Conservation (phyloP, 192 early-diverging fungal species). For the Rhizoclosmatium globosum region DNA sequence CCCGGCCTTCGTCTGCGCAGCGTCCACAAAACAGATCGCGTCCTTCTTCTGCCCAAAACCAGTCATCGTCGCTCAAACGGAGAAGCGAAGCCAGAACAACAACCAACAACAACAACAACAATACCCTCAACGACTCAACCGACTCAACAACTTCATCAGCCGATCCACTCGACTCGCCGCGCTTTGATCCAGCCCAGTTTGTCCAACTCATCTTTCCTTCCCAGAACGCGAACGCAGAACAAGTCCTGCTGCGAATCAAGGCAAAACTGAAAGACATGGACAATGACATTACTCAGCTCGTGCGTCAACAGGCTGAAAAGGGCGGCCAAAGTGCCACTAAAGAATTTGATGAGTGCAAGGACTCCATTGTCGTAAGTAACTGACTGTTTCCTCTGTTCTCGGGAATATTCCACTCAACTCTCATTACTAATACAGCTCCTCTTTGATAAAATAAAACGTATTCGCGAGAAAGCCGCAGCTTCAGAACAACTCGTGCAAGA, state of each 20-base stretch:
- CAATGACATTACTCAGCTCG: slow-evolving; percentile 72
- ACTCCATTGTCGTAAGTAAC: slow-evolving; percentile 72
- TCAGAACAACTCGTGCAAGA: slow-evolving; percentile 91
- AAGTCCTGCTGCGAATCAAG: slow-evolving; percentile 67
- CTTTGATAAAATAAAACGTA: slow-evolving; percentile 81
- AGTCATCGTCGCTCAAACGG: no score
- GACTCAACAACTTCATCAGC: no score
- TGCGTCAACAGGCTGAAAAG: slow-evolving; percentile 73
- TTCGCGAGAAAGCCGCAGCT: slow-evolving; percentile 83
- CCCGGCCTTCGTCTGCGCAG: no score
- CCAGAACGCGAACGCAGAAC: slow-evolving; percentile 50
- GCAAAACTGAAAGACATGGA: slow-evolving; percentile 67
- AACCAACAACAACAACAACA: no score
- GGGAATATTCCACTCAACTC: not conserved
- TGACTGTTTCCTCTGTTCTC: slow-evolving; percentile 22
- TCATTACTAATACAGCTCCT: slow-evolving; percentile 62
- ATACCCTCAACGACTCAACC: no score
- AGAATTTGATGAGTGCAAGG: slow-evolving; percentile 75
- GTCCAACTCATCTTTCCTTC: slow-evolving; percentile 71
- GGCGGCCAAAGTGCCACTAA: slow-evolving; percentile 62
- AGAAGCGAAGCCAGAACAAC: no score
- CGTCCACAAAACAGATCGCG: no score
- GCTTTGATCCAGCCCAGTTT: slow-evolving; percentile 79
- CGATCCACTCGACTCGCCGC: slow-evolving; percentile 71
- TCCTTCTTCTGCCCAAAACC: no score